These are phyloP conservation scores for Cladosporium oxysporum DNA, from an alignment of 2,329 filamentous ascomycete genomes.

Conservation along the genomic window DNA sequence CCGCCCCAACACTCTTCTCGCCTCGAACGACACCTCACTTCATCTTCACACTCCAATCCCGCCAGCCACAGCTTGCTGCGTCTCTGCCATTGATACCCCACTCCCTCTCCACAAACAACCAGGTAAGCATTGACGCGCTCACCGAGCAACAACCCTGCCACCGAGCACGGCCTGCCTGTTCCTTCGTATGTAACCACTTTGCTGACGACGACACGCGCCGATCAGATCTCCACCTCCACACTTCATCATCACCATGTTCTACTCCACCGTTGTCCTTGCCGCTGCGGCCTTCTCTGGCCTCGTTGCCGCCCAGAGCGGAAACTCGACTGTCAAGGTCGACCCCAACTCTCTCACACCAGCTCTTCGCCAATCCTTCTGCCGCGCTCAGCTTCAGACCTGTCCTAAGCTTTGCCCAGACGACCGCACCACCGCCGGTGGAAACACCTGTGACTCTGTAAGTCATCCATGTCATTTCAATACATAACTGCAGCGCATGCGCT, in stretches of 20 bases:
- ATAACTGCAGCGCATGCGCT: slow-evolving; percentile 23
- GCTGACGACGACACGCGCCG: slow-evolving; percentile 16
- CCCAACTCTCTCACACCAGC: slow-evolving; percentile 42
- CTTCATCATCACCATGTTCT: slow-evolving; percentile 47
- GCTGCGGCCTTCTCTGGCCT: slow-evolving; percentile 49
- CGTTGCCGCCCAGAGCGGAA: slow-evolving; percentile 48
- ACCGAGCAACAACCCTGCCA: neutral
- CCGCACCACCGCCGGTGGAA: slow-evolving; percentile 43
- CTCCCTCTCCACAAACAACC: neutral
- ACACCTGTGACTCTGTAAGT: slow-evolving; percentile 60
- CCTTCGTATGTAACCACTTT: neutral
- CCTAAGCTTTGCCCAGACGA: slow-evolving; percentile 58
- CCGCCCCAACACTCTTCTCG: slow-evolving; percentile 5
- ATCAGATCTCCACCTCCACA: slow-evolving; percentile 14
- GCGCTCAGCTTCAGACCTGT: slow-evolving; percentile 60
- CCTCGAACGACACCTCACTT: neutral
- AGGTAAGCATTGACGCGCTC: slow-evolving; percentile 2
- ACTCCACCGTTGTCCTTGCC: slow-evolving; percentile 49
- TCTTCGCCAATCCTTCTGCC: slow-evolving; percentile 56
- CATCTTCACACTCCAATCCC: neutral
- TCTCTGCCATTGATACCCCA: slow-evolving; percentile 15
- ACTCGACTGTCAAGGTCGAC: slow-evolving; percentile 45
- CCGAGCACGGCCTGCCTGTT: slow-evolving; percentile 15
- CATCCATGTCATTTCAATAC: neutral
- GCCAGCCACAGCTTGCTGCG: neutral